Conservation (phyloP, 495 filamentous ascomycete genomes). For the Cercophora scortea region DNA sequence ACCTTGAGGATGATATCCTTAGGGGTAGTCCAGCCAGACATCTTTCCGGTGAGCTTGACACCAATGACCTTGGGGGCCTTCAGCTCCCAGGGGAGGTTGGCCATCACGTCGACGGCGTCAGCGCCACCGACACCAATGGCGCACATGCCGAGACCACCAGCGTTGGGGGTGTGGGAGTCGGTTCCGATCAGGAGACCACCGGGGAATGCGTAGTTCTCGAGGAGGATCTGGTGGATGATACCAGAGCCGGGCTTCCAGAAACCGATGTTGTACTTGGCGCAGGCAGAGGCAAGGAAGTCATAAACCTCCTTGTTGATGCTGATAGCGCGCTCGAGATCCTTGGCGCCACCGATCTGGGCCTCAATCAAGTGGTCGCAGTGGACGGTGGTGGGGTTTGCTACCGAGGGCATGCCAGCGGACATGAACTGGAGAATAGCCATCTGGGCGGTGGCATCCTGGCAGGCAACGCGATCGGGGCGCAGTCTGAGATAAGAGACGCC, state of each 20-base stretch:
- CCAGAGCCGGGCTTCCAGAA: conserved; percentile 98
- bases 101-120: conserved; percentile 98
- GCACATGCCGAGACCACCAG: conserved; percentile 90
- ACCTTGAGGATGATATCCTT: conserved; percentile 99
- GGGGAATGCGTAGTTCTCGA: conserved; percentile 98
- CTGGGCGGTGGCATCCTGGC: conserved; percentile 98
- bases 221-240: conserved; percentile 98
- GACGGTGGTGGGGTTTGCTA: conserved; percentile 91
- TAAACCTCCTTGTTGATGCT: conserved; percentile 99
- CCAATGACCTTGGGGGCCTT: conserved; percentile 98
- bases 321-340: conserved; percentile 88
- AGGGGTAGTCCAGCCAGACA: conserved; percentile 90
- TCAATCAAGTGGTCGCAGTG: conserved; percentile 99
- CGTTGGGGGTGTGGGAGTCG: conserved; percentile 98
- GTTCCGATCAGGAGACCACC: conserved; percentile 98
- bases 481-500: conserved; percentile 93
- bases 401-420: conserved; percentile 91
- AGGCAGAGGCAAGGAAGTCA: conserved; percentile 90
- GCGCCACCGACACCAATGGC: conserved; percentile 98
- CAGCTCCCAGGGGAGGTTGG: conserved; percentile 93
- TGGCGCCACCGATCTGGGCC: conserved; percentile 86
- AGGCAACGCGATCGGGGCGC: conserved; percentile 95
- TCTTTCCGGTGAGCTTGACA: conserved; percentile 81
- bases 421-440: conserved; percentile 99
- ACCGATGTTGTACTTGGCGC: conserved; percentile 99